These are phyloP conservation scores for Lactarius psammicola DNA, from an alignment of 768 basidiomycete genomes.

Conservation along the genomic window DNA sequence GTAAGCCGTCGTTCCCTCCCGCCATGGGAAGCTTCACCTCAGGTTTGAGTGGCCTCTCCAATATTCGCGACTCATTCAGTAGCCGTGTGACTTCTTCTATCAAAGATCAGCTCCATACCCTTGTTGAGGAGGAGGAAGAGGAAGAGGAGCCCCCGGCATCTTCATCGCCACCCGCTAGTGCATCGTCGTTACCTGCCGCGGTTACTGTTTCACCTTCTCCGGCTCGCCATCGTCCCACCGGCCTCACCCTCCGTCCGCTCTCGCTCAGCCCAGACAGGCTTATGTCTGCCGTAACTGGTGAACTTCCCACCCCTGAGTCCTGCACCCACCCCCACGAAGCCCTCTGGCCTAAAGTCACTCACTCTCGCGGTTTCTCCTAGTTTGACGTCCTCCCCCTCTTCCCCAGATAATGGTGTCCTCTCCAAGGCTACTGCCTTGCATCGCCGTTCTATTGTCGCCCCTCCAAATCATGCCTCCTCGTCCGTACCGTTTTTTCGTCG, in stretches of 20 bases:
- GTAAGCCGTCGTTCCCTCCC: constrained; percentile 59
- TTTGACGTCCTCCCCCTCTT: constrained; percentile 22
- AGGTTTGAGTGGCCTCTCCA: constrained; percentile 44
- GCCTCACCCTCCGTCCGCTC: constrained; percentile 65
- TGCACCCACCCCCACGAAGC: constrained; percentile 53
- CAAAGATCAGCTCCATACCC: constrained; percentile 75
- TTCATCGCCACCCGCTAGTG: constrained; percentile 24
- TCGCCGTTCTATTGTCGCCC: constrained; percentile 38
- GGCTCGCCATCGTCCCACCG: constrained; percentile 62
- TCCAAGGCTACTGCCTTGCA: constrained; percentile 29
- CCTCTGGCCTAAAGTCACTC: constrained; percentile 51
- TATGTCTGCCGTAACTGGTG: constrained; percentile 32
- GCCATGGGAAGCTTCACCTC: constrained; percentile 44
- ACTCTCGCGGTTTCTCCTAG: constrained; percentile 42
- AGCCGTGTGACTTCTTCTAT: constrained; percentile 66
- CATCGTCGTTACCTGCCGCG: constrained; percentile 21
- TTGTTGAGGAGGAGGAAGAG: constrained; percentile 86
- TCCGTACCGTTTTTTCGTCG: constrained; percentile 39
- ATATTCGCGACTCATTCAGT: constrained; percentile 78
- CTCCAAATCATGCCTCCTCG: constrained; percentile 34
- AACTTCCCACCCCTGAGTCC: constrained; percentile 39
- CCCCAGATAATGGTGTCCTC: not conserved
- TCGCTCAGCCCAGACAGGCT: constrained; percentile 61
- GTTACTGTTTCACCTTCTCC: constrained; percentile 35
- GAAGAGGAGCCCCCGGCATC: constrained; percentile 57